Evolutionary conservation across 2,329 filamentous ascomycete species (phyloP).

Genomic region (Scorias spongiosa): DNA sequence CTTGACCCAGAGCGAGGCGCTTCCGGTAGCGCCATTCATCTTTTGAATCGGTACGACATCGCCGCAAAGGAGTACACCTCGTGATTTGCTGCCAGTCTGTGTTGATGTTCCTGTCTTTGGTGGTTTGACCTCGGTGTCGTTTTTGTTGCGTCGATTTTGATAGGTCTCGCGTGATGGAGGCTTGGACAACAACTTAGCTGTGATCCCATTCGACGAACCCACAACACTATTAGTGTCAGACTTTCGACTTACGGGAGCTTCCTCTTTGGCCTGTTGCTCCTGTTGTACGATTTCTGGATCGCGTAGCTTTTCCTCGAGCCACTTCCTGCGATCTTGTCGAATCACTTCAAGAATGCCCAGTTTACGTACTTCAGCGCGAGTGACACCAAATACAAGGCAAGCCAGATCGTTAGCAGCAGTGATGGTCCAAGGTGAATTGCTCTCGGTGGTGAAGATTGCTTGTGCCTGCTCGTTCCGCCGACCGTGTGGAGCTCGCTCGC

Average conservation of each 20-base stretch:
- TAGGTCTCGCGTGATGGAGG: constrained; percentile 45
- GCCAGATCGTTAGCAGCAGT: constrained; percentile 91
- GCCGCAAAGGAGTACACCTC: constrained; percentile 82
- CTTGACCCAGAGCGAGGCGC: constrained; percentile 95
- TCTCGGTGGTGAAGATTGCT: constrained; percentile 94
- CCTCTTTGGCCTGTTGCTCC: constrained; percentile 3
- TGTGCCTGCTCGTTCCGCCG: constrained; percentile 89
- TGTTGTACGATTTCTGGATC: constrained; percentile 36
- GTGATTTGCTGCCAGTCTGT: constrained; percentile 59
- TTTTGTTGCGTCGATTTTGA: constrained; percentile 46
- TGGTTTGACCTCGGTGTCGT: constrained; percentile 42
- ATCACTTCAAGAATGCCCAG: constrained; percentile 93
- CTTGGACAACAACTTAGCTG: constrained; percentile 75
- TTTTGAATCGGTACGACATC: constrained; percentile 98
- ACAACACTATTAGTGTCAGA: constrained; percentile 26
- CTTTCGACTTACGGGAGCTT: constrained; percentile 17
- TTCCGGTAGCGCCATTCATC: constrained; percentile 77
- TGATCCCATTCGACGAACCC: constrained; percentile 69
- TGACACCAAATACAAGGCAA: constrained; percentile 96
- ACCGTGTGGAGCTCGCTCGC: constrained; percentile 45
- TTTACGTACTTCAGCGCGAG: constrained; percentile 84
- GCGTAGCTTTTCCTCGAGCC: constrained; percentile 74
- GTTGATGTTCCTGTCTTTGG: constrained; percentile 35
- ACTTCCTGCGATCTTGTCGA: constrained; percentile 70
- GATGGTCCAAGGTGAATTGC: constrained; percentile 84